phyloP scores from a whole-genome alignment of 2,329 filamentous ascomycete species.

The Trichophyton equinum region DNA sequence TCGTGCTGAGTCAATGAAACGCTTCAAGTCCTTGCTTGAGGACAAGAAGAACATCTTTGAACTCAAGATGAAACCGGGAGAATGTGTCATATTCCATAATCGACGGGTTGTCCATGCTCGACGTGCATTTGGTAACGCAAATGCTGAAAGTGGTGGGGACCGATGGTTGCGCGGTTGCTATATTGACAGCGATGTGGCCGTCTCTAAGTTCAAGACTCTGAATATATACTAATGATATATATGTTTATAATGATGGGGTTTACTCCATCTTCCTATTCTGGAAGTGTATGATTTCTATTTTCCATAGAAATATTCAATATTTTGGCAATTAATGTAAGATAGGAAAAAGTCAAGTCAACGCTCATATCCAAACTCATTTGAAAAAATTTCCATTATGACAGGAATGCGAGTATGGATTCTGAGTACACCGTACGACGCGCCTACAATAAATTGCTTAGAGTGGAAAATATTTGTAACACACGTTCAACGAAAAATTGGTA shows the following conservation, averaged over 20 bases:
- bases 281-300: no score
- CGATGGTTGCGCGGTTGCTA: conserved; percentile 83
- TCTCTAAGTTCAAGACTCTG: conserved; percentile 36
- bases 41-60: conserved; percentile 49
- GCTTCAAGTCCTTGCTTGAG: conserved; percentile 52
- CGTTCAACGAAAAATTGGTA: background rate
- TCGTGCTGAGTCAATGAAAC: conserved; percentile 35
- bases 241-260: no score
- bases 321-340: no score
- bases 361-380: no score
- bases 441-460: background rate
- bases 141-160: conserved; percentile 35
- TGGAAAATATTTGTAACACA: background rate
- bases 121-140: conserved; percentile 51
- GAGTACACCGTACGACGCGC: background rate
- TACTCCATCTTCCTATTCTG: no score
- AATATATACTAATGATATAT: conserved; percentile 9
- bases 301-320: no score
- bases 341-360: no score
- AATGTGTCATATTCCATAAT: conserved; percentile 92
- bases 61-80: conserved; percentile 62
- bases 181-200: conserved; percentile 54
- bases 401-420: background rate
- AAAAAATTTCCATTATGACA: no score
- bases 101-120: conserved; percentile 73